phyloP scores from a whole-genome alignment of 305 asterid species.

The Petunia hybrid region DNA sequence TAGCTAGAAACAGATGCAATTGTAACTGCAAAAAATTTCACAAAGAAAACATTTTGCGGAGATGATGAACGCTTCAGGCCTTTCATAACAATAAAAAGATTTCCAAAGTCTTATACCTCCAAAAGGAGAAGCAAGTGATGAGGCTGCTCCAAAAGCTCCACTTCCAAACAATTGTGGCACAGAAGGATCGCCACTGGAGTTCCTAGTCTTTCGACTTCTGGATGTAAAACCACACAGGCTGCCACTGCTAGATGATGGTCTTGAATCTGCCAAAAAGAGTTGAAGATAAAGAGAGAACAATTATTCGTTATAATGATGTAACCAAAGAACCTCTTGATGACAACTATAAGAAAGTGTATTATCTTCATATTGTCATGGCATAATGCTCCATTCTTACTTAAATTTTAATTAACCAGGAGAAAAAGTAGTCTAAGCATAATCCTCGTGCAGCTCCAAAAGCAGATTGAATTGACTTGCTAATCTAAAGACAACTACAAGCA shows the following conservation, averaged over 20 bases:
- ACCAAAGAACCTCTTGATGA: background rate
- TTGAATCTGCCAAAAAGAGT: slow-evolving; percentile 2
- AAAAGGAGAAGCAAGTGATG: too few species aligned
- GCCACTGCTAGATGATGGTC: background rate
- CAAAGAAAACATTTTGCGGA: background rate
- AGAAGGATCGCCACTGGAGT: background rate
- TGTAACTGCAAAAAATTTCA: background rate
- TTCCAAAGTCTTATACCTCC: too few species aligned
- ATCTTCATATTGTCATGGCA: too few species aligned
- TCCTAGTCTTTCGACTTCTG: background rate
- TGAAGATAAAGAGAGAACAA: background rate
- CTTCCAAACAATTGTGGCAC: background rate
- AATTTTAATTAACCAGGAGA: background rate
- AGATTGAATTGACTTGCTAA: too few species aligned
- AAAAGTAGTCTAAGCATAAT: background rate
- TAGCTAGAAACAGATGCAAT: background rate
- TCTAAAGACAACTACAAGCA: too few species aligned
- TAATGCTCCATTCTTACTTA: background rate
- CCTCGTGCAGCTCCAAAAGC: too few species aligned
- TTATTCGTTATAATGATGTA: background rate
- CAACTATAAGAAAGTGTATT: too few species aligned
- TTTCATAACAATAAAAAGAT: too few species aligned
- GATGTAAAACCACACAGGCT: background rate
- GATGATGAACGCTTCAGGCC: background rate
- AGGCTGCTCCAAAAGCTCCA: too few species aligned